Base-by-base conservation (phyloP, 441 rosid genomes). In the Brassica balearica region DNA sequence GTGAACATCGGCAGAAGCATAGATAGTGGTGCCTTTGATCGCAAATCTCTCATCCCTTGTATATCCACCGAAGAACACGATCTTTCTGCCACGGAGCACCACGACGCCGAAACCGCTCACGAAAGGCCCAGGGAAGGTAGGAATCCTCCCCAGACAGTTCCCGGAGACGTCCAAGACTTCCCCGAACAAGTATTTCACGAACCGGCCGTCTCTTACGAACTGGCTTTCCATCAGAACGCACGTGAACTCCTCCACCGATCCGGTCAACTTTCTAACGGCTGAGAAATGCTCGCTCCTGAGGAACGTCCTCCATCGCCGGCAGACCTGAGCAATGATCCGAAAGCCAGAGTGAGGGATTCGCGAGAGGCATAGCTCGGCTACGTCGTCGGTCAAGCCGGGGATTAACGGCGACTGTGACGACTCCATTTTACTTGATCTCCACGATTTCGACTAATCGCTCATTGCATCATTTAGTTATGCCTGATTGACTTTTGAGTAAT, bases 51-150 rank as follows among this genome's bases (percentile, higher is more conserved):
- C 87, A 12, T 64, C 73, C 66, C 76, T 82, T 0, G 92, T 84
- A 77, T 88, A 89, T 68, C 99, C 99, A 60, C 93, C 99, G 68
- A 95, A 81, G 71, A 95, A 91, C 78, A 93, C 89, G 56, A 93
- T 91, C 88, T 92, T 95, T 78, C 94, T 94, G 53, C 87, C 84
- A 43, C 36, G 48, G 14, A 90, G 84, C 79, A 81, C 96, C 19
- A 81, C 95, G 59, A 89, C 86, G 41, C 97, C 98, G 67, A 88
- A 95, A 59, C 92, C 97, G 36, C 87, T 83, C 82, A 86, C 93
- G 65, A 43, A 41, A 0, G 88, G 87, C 19, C 96, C 98, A 72
- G 98, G 98, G 92, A 93, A 89, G 0, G 83, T 85, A 29, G 98
- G 96, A 72, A 95, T 93, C 71, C 72, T 82, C 61, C 71, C 86